Conservation (phyloP, 805 yeast species). For the Candida dendrica region DNA sequence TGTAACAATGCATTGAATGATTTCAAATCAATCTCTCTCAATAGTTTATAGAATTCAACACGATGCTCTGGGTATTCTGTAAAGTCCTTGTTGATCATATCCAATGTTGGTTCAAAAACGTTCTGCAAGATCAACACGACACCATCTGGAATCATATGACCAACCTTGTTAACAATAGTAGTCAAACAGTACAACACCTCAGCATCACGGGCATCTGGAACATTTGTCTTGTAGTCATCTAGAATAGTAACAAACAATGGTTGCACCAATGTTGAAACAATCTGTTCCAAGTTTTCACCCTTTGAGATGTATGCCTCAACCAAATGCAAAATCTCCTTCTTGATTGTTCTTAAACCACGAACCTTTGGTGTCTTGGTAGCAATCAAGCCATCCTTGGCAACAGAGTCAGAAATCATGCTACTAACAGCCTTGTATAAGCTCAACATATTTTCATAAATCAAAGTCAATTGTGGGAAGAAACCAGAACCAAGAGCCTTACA, state of each 20-base stretch:
- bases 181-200: conserved; percentile 95
- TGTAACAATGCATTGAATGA: conserved; percentile 82
- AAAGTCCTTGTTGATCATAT: conserved; percentile 92
- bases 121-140: conserved; percentile 80
- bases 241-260: conserved; percentile 79
- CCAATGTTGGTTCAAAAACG: conserved; percentile 90
- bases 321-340: conserved; percentile 85
- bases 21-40: conserved; percentile 79
- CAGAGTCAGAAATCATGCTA: conserved; percentile 72
- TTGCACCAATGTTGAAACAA: conserved; percentile 74
- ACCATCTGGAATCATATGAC: conserved; percentile 81
- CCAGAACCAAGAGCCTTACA: conserved; percentile 93
- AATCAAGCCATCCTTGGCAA: conserved; percentile 72
- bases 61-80: conserved; percentile 97
- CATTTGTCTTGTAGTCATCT: conserved; percentile 81
- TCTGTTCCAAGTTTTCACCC: conserved; percentile 77
- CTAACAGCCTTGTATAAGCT: conserved; percentile 85
- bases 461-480: conserved; percentile 80
- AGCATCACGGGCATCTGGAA: conserved; percentile 96
- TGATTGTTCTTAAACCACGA: conserved; percentile 91
- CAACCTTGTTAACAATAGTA: conserved; percentile 81
- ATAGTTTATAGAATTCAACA: conserved; percentile 86
- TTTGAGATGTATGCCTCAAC: conserved; percentile 83
- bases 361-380: conserved; percentile 95
- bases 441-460: conserved; percentile 83